Evolutionary conservation across 108 stramenopile genomes (phyloP), one percentile per base, ranked within the genome.

Genomic region (Asterionellopsis glacialis): DNA sequence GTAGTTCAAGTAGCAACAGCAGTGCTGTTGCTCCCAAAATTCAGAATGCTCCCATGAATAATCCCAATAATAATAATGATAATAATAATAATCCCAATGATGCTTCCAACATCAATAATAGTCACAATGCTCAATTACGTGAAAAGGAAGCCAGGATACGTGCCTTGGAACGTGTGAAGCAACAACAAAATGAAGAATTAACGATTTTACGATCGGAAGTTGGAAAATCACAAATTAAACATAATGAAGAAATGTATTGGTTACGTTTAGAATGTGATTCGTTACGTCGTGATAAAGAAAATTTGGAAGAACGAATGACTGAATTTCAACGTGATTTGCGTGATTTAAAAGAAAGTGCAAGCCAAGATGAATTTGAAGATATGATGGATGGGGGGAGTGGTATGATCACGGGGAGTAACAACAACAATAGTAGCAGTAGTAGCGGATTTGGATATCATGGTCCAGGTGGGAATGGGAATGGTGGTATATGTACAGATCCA

Each of bases 191-290:
- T 40, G 57, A 58, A 22, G 28, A 50, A 21, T 23, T 59, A 51
- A 60, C 57, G 40, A 24, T 41, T 7, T 52, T 83, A 13, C 68
- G 67, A 28, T 55, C 74, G 55, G 62, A 77, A 38, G 25, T 75
- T 21, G 61, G 73, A 48, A 58, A 59, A 15, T 25, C 27, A 16
- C 54, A 69, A 40, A 45, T 60, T n/a, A 59, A 73, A 24, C 64
- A 69, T 44, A 64, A 70, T 55, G 69, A 79, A 50, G 68, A 68
- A 43, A 40, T 79, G 7, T 73, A 73, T 50, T 73, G 72, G 72
- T 43, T 79, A 15, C 61, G 60, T 28, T 26, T 73, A 12, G 67
- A 79, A 49, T 51, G 69, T 38, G 77, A 73, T 39, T 66, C 58
- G 1, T 38, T 66, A 12, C 70, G 69, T 49, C 67, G 63, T 39